phyloP scores from a whole-genome alignment of 192 early-diverging fungal genomes.

The Diversispora eburnea region DNA sequence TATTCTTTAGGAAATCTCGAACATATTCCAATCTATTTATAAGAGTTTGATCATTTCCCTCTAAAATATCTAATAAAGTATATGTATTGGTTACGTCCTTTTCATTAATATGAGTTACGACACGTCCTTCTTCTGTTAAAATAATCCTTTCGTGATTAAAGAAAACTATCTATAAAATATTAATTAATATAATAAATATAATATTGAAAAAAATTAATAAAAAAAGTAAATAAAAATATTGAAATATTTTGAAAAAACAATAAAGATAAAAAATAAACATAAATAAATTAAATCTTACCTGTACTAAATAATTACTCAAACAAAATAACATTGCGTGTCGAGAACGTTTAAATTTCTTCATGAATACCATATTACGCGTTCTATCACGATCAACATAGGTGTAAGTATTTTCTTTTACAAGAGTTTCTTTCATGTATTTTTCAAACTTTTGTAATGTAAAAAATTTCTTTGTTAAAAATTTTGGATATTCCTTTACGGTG shows the following conservation, averaged over 20 bases:
- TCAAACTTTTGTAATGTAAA: slow-evolving; percentile 55
- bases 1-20: slow-evolving; percentile 3
- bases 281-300: slow-evolving; percentile 43
- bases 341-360: slow-evolving; percentile 67
- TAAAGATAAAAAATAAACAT: background rate
- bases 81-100: background rate
- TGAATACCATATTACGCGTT: slow-evolving; percentile 41
- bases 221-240: background rate
- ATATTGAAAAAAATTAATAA: too few species aligned
- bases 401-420: slow-evolving; percentile 35
- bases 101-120: slow-evolving; percentile 59
- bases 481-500: slow-evolving; percentile 45
- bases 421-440: slow-evolving; percentile 59
- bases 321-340: slow-evolving; percentile 63
- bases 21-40: slow-evolving; percentile 10
- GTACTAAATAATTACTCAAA: slow-evolving; percentile 63
- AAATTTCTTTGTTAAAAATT: slow-evolving; percentile 57
- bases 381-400: background rate
- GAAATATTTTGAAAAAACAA: background rate
- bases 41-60: background rate
- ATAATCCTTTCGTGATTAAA: slow-evolving; percentile 73
- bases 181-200: background rate
- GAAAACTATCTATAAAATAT: slow-evolving; percentile 56
- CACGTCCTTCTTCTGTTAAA: slow-evolving; percentile 49
- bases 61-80: background rate